These are phyloP conservation scores for Annulohypoxylon bovei DNA, from an alignment of 495 filamentous ascomycete genomes.

Conservation along the genomic window DNA sequence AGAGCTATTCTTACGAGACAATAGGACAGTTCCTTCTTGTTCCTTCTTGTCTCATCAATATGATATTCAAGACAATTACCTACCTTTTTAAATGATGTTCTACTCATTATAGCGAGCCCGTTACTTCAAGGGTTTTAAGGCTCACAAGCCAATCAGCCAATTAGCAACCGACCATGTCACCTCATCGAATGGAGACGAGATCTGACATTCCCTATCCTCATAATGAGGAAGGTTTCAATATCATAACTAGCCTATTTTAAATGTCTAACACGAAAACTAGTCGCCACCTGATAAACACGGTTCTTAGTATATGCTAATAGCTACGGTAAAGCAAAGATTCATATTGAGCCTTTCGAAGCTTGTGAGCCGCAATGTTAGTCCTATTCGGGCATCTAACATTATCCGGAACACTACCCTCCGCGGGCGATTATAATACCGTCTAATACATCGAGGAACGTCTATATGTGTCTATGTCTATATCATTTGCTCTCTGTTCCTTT, in stretches of 20 bases:
- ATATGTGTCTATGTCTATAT: slow-evolving; percentile 16
- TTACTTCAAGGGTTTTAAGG: too few species aligned
- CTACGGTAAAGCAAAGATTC: slow-evolving; percentile 10
- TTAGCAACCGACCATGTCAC: neutral
- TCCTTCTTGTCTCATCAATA: slow-evolving; percentile 6
- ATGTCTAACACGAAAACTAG: neutral
- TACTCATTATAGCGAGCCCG: too few species aligned
- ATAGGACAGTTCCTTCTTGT: slow-evolving; percentile 5
- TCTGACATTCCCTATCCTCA: neutral
- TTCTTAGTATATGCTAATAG: neutral
- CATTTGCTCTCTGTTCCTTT: neutral
- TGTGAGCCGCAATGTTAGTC: slow-evolving; percentile 12
- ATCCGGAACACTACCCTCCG: slow-evolving; percentile 38
- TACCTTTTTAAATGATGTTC: neutral
- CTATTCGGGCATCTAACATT: slow-evolving; percentile 16
- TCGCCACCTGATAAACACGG: neutral
- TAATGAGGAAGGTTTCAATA: neutral
- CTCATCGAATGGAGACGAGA: neutral
- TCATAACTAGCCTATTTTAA: neutral
- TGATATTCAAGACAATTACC: neutral
- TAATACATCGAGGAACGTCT: neutral
- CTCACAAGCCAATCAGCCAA: neutral
- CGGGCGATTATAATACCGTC: slow-evolving; percentile 40
- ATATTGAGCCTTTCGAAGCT: neutral
- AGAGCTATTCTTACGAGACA: slow-evolving; percentile 2